Conservation (phyloP, 345 rosid genomes). For the Camelina laxa region DNA sequence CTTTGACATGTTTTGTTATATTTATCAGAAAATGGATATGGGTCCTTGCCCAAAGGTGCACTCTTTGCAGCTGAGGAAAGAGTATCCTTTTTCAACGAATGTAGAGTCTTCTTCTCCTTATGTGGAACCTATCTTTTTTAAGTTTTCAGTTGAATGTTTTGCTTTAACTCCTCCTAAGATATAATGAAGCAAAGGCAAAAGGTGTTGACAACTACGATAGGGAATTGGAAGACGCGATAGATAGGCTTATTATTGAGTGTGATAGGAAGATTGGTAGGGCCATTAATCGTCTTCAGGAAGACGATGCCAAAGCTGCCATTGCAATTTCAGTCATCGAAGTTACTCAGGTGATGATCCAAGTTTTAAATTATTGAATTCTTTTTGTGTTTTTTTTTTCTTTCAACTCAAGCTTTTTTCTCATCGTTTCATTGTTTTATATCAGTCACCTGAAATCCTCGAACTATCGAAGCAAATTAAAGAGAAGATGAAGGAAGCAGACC, state of each 20-base stretch:
- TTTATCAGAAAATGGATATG: conserved; percentile 97
- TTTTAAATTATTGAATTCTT: neutral
- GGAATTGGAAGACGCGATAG: conserved; percentile 96
- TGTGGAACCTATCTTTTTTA: neutral
- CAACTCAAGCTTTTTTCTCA: neutral
- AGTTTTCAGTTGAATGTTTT: conserved; percentile 11
- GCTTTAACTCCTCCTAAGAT: conserved; percentile 60
- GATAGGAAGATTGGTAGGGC: conserved; percentile 97
- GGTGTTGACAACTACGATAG: conserved; percentile 85
- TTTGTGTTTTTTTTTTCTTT: neutral
- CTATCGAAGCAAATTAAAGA: conserved; percentile 91
- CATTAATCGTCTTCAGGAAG: conserved; percentile 96
- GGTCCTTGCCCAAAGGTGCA: conserved; percentile 99
- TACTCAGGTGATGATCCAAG: conserved; percentile 70
- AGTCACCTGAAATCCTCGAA: conserved; percentile 82
- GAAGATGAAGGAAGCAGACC: conserved; percentile 93
- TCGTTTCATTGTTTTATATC: conserved; percentile 32
- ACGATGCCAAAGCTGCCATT: conserved; percentile 99
- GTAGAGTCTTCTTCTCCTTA: neutral
- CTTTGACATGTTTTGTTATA: conserved; percentile 35
- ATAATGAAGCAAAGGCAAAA: conserved; percentile 85
- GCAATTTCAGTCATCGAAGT: conserved; percentile 98
- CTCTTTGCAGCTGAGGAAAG: conserved; percentile 94
- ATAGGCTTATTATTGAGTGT: conserved; percentile 93
- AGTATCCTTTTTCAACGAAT: conserved; percentile 63